Percentiles rank a stretch among this genome's conserved stretches.
phyloP scores from a whole-genome alignment of 306 rosid genomes.

The Lithocarpus polystachyus region DNA sequence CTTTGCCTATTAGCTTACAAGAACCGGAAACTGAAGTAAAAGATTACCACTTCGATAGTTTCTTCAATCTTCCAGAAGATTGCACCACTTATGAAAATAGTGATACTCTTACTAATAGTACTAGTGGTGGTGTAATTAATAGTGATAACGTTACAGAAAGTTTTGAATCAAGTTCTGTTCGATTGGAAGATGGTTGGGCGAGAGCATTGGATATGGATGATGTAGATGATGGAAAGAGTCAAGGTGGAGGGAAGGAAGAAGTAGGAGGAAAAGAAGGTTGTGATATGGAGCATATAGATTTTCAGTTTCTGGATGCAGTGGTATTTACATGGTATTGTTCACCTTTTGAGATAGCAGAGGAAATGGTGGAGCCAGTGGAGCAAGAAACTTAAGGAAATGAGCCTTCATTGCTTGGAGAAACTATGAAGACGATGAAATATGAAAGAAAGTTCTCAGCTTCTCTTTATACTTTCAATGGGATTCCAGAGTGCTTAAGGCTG shows the following conservation, averaged over 20 bases:
- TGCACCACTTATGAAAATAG: background rate
- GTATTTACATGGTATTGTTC: background rate
- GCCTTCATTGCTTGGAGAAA: background rate
- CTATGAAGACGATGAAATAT: background rate
- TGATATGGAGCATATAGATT: conserved; percentile 22
- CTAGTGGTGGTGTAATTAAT: conserved; percentile 1
- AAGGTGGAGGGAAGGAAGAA: background rate
- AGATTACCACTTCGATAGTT: background rate
- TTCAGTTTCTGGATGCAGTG: conserved; percentile 7
- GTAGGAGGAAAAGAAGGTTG: conserved; percentile 8
- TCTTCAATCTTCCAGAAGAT: conserved; percentile 12
- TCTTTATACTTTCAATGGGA: conserved; percentile 5
- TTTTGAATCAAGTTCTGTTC: background rate
- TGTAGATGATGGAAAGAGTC: background rate
- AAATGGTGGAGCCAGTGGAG: conserved; percentile 22
- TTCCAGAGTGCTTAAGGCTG: conserved; percentile 4
- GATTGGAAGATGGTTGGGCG: conserved; percentile 1
- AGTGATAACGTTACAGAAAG: conserved; percentile 8
- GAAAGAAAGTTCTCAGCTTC: conserved; percentile 4
- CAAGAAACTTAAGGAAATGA: background rate
- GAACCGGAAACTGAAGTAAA: conserved; percentile 15
- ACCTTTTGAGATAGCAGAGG: conserved; percentile 23
- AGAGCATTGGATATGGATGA: conserved; percentile 5
- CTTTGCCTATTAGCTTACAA: conserved; percentile 9
- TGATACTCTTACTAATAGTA: conserved; percentile 13